phyloP scores from a whole-genome alignment of 2,329 filamentous ascomycete genomes.

The Trichoderma koningiopsis region DNA sequence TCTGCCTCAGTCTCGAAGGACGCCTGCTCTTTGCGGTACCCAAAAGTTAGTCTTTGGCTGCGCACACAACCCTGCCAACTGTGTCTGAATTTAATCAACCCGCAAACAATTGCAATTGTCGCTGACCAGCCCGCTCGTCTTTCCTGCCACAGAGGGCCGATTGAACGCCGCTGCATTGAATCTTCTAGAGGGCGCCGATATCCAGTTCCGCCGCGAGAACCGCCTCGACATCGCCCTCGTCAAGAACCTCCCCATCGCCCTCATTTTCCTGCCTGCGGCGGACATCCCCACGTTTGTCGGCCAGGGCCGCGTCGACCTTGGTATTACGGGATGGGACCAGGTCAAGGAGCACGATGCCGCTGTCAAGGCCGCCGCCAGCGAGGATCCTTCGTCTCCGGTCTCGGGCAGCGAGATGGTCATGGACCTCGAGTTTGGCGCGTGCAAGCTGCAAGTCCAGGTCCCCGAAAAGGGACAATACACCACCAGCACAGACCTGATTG shows the following conservation, averaged over 20 bases:
- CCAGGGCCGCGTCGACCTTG: constrained; percentile 88
- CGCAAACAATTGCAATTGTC: neutral
- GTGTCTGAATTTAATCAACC: neutral
- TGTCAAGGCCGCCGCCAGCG: constrained; percentile 50
- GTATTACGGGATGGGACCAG: constrained; percentile 92
- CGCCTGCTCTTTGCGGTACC: constrained; percentile 96
- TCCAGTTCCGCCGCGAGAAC: constrained; percentile 93
- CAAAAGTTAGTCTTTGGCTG: constrained; percentile 61
- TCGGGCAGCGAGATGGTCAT: constrained; percentile 81
- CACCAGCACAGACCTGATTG: constrained; percentile 76
- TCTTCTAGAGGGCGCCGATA: constrained; percentile 88
- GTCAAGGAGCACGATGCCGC: constrained; percentile 84
- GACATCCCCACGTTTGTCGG: constrained; percentile 98
- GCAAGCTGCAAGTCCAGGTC: constrained; percentile 95
- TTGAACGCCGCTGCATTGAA: constrained; percentile 87
- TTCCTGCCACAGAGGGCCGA: constrained; percentile 71
- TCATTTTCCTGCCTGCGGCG: constrained; percentile 94
- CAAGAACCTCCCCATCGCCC: constrained; percentile 92
- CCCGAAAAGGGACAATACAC: constrained; percentile 77
- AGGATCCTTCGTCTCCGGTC: constrained; percentile 51
- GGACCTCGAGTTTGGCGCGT: constrained; percentile 86
- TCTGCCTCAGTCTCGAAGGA: constrained; percentile 72
- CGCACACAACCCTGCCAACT: neutral
- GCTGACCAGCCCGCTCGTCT: constrained; percentile 29
- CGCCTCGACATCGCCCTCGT: constrained; percentile 96